Evolutionary conservation across 192 early-diverging fungal genomes (phyloP), one percentile per base, ranked within the genome.

Genomic region (Podila verticillata): DNA sequence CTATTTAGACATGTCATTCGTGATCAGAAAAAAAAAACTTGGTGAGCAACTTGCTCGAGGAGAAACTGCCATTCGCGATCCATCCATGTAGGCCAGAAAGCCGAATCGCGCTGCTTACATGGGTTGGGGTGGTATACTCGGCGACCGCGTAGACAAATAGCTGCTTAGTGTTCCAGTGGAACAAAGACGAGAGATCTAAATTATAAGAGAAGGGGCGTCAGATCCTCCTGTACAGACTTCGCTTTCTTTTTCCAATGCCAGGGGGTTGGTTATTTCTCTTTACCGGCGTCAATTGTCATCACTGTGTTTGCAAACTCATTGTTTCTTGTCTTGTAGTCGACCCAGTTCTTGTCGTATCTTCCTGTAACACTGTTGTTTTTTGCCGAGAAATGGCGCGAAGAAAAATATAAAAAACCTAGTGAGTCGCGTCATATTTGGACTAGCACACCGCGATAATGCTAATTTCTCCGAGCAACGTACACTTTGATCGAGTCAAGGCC

Each of bases 101-200:
- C n/a, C n/a, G 36, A 39, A 12, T 39, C 36, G 36, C 36, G 7
- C 36, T 12, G 36, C 36, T 77, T 83, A 95, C 92, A 73, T 94
- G 89, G 29, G 84, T 80, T 22, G 85, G 82, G 9, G 92, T 92
- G 44, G 82, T 81, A 75, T 93, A 97, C 70, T 97, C 94, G 12
- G 88, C 92, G 9, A 95, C 89, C 24, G 92, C 83, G 49, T 87
- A 89, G 47, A 95, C 88, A 87, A 96, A 96, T 30, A 97, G 73
- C 80, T 95, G 92, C 74, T 97, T 97, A 35, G 94, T 94, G 70
- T 97, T 97, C 94, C 94, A 97, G 70, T 95, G 90, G 80, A 95
- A 97, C 29, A 94, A 80, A 13, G 87, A 85, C 24, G 89, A 85
- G 7, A 96, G 88, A 82, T 97, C 95, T 93, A 79, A 49, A 29